A percentile compares a stretch with the other conserved stretches of the same genome.
These are phyloP conservation scores for Pseudogymnoascus pannorum DNA, from an alignment of 2,329 filamentous ascomycete genomes.

Conservation along the genomic window DNA sequence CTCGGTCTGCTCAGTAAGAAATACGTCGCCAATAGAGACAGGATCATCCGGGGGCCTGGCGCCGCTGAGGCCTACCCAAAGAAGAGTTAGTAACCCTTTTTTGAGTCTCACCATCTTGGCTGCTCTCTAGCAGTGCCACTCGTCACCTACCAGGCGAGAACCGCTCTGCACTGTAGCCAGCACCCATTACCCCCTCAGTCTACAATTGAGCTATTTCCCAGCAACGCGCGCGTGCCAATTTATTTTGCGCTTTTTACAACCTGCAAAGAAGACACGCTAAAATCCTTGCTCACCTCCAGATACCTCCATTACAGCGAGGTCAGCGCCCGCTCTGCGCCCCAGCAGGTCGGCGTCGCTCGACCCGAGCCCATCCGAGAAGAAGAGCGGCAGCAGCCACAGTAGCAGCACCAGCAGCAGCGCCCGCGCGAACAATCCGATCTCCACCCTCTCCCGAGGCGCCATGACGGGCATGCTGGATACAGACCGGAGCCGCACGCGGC, in stretches of 20 bases:
- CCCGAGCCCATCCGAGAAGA: neutral
- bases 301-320: neutral
- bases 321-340: neutral
- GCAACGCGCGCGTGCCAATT: neutral
- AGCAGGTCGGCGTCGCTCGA: neutral
- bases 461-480: constrained; percentile 64
- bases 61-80: neutral
- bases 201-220: neutral
- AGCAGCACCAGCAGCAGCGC: neutral
- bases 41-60: neutral
- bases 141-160: neutral
- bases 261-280: neutral
- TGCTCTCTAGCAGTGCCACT: neutral
- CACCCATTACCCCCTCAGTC: neutral
- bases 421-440: neutral
- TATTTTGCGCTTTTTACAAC: neutral
- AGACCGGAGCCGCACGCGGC: constrained; percentile 69
- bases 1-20: constrained; percentile 2
- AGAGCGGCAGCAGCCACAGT: neutral
- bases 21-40: neutral
- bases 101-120: neutral
- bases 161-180: neutral
- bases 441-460: constrained; percentile 18
- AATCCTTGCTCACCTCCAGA: constrained; percentile 2
- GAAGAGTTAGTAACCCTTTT: constrained; percentile 1